Evolutionary conservation across 2,329 filamentous ascomycete genomes (phyloP), one percentile per base, ranked within the genome.

Genomic region (Cordyceps cateniannulata): DNA sequence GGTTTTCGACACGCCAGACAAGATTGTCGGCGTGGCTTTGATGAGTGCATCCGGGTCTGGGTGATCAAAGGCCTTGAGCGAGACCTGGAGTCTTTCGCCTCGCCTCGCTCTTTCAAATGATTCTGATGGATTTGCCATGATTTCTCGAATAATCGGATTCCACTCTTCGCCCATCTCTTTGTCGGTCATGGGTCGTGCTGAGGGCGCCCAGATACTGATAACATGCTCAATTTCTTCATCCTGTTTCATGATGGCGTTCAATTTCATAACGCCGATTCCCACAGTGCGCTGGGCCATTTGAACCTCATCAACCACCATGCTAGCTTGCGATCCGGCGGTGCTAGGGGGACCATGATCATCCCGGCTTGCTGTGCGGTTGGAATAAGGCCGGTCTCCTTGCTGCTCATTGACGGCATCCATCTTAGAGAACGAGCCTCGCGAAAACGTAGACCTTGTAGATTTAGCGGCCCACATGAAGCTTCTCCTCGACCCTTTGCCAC

Each of bases 1-100:
- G 0, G 93, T 96, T 72, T 89, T 89, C 61, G 82, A 81, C 62
- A 98, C 84, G 56, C 89, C 87, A 55, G 96, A 88, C 16, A 99
- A 84, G 16, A 96, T 77, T 0, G 93, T 98, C 0, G 95, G 95
- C 3, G 91, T 96, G 52, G 88, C 86, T 69, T 89, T 91, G 69
- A 98, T 89, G 45, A 99, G 81, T 0, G 77, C 79, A 65, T 96
- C 91, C 1, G 91, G 86, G 67, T 98, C 91, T 1, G 85, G 79
- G 67, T 89, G 83, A 40, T 85, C 82, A 71, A 97, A 97, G 1
- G 89, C 82, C 66, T 88, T 89, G 16, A 97, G 77, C 63, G 90
- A 88, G 1, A 97, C 78, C 65, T 93, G 89, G 6, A 98, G 76
- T 29, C 90, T 85, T 68, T 93, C 91, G 25, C 91, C 85, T 59